Evolutionary conservation across 2,329 filamentous ascomycete genomes (phyloP).

Genomic region (Aspergillus fischeri): DNA sequence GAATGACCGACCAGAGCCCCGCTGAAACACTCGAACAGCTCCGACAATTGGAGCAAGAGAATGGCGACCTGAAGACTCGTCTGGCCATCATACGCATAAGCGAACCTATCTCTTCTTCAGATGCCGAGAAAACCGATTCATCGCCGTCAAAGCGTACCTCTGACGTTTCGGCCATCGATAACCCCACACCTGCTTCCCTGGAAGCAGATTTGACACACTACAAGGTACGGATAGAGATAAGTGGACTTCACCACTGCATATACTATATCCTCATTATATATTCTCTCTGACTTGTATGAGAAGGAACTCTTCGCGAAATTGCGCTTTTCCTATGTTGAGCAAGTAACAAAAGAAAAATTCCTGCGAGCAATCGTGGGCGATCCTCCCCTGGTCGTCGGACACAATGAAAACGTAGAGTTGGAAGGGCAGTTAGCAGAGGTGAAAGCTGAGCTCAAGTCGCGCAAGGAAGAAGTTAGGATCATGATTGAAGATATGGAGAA

Average conservation of each 20-base stretch:
- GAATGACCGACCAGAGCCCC: slow-evolving; percentile 19
- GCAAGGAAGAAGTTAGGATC: slow-evolving; percentile 72
- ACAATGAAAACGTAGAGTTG: slow-evolving; percentile 74
- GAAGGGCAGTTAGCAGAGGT: slow-evolving; percentile 65
- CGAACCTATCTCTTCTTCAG: slow-evolving; percentile 61
- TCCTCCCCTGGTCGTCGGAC: slow-evolving; percentile 77
- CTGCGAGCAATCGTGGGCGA: slow-evolving; percentile 88
- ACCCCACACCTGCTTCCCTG: slow-evolving; percentile 69
- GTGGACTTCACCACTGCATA: not conserved
- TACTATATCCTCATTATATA: not conserved
- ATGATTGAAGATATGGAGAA: slow-evolving; percentile 71
- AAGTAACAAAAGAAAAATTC: slow-evolving; percentile 98
- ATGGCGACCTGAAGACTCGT: slow-evolving; percentile 46
- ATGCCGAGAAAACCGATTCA: slow-evolving; percentile 19
- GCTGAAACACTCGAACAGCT: slow-evolving; percentile 41
- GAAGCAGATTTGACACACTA: slow-evolving; percentile 85
- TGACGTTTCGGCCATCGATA: slow-evolving; percentile 66
- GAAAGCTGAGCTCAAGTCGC: slow-evolving; percentile 72
- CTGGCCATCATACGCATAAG: slow-evolving; percentile 73
- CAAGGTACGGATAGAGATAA: slow-evolving; percentile 48
- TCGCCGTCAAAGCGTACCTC: slow-evolving; percentile 57
- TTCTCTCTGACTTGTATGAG: not conserved
- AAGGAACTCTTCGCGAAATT: slow-evolving; percentile 90
- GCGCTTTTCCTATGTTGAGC: slow-evolving; percentile 95
- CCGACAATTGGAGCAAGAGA: slow-evolving; percentile 35